A percentile compares a stretch with the other conserved stretches of the same genome.
Evolutionary conservation across 306 rosid species (phyloP).

Genomic region (Malus asiatica): DNA sequence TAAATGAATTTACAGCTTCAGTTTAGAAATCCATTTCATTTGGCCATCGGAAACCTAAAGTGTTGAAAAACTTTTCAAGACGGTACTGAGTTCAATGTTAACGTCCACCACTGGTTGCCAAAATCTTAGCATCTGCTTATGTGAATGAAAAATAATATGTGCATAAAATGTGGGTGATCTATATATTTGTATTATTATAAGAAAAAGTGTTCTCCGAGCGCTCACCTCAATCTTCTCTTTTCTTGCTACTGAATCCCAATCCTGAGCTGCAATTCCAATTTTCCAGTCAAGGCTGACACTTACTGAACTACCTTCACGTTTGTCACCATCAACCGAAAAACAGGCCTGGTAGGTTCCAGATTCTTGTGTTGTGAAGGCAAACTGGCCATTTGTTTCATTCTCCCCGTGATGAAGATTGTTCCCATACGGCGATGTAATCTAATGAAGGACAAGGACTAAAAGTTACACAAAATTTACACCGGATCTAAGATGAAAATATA

Average conservation of each 20-base stretch:
- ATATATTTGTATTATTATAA: background rate
- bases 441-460: background rate
- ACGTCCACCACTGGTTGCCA: background rate
- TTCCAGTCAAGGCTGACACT: constrained; percentile 88
- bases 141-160: background rate
- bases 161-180: no score
- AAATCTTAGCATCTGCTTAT: background rate
- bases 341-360: constrained; percentile 86
- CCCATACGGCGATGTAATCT: constrained; percentile 95
- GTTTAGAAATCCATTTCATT: background rate
- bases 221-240: constrained; percentile 88
- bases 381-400: constrained; percentile 70
- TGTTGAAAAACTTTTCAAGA: background rate
- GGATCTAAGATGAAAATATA: background rate
- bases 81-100: background rate
- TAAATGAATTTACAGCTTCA: background rate
- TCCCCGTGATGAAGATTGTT: constrained; percentile 56
- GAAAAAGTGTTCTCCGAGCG: background rate
- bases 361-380: constrained; percentile 85
- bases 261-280: constrained; percentile 92
- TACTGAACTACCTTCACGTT: constrained; percentile 22
- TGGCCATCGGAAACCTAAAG: background rate
- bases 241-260: constrained; percentile 95
- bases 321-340: constrained; percentile 54
- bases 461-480: constrained; percentile 4